phyloP scores from a whole-genome alignment of 345 rosid species.

The Sisymbrium altissimum region DNA sequence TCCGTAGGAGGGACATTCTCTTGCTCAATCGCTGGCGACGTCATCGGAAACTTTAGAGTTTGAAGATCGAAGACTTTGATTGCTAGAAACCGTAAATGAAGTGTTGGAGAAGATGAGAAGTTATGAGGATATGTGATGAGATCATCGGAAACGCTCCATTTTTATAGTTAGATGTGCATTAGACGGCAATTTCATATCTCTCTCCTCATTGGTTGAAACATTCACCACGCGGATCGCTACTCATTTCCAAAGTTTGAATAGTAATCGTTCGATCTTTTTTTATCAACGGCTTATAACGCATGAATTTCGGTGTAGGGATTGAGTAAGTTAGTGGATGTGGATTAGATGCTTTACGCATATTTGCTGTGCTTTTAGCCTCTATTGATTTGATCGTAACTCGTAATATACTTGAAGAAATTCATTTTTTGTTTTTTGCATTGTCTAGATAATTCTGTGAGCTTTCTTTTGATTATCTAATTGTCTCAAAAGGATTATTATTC shows the following conservation, averaged over 20 bases:
- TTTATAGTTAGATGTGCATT: conserved; percentile 50
- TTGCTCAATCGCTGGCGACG: not conserved
- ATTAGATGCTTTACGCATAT: conserved; percentile 25
- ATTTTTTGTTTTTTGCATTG: conserved; percentile 26
- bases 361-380: conserved; percentile 66
- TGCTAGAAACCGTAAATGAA: not conserved
- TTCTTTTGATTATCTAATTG: conserved; percentile 30
- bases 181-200: conserved; percentile 32
- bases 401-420: conserved; percentile 26
- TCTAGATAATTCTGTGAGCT: conserved; percentile 43
- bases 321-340: conserved; percentile 20
- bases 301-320: not conserved
- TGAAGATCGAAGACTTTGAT: not conserved
- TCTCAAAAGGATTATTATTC: not conserved
- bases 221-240: conserved; percentile 47
- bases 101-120: not conserved
- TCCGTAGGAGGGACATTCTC: conserved; percentile 27
- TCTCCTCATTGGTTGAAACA: conserved; percentile 51
- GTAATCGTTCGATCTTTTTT: conserved; percentile 45
- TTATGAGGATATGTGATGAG: not conserved
- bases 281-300: conserved; percentile 44
- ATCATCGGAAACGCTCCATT: conserved; percentile 23
- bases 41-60: not conserved
- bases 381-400: conserved; percentile 41
- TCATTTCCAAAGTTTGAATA: conserved; percentile 43